Conservation (phyloP, 768 basidiomycete genomes). For the Hypholoma sublateritium region DNA sequence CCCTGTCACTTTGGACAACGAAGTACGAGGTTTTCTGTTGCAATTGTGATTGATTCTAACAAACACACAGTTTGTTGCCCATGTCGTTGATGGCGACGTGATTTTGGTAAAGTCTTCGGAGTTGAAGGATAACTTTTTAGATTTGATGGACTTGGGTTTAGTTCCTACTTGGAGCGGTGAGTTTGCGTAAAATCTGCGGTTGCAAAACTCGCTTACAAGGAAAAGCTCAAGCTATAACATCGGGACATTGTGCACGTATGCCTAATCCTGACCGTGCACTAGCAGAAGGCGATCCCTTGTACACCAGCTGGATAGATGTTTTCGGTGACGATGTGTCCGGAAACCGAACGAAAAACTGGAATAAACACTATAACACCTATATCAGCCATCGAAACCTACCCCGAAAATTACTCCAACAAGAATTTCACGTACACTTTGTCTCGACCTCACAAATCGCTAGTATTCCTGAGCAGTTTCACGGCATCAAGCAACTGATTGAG, state of each 20-base stretch:
- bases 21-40: background rate
- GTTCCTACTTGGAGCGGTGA: background rate
- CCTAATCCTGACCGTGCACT: slow-evolving; percentile 8
- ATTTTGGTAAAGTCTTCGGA: too few relatives aligned
- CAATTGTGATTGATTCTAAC: background rate
- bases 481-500: slow-evolving; percentile 20
- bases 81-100: slow-evolving; percentile 3
- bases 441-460: slow-evolving; percentile 24
- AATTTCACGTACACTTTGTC: slow-evolving; percentile 24
- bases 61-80: background rate
- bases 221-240: background rate
- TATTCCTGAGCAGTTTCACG: slow-evolving; percentile 29
- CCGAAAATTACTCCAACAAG: slow-evolving; percentile 27
- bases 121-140: too few relatives aligned
- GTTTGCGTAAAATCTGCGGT: slow-evolving; percentile 15
- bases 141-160: too few relatives aligned
- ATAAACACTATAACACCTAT: slow-evolving; percentile 35
- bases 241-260: slow-evolving; percentile 8
- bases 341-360: slow-evolving; percentile 23
- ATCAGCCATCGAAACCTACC: slow-evolving; percentile 27
- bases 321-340: slow-evolving; percentile 14
- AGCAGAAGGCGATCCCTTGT: slow-evolving; percentile 8
- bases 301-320: slow-evolving; percentile 4
- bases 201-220: background rate
- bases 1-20: slow-evolving; percentile 13